These are phyloP conservation scores for Jackrogersella minutella DNA, from an alignment of 495 filamentous ascomycete genomes.

Conservation along the genomic window DNA sequence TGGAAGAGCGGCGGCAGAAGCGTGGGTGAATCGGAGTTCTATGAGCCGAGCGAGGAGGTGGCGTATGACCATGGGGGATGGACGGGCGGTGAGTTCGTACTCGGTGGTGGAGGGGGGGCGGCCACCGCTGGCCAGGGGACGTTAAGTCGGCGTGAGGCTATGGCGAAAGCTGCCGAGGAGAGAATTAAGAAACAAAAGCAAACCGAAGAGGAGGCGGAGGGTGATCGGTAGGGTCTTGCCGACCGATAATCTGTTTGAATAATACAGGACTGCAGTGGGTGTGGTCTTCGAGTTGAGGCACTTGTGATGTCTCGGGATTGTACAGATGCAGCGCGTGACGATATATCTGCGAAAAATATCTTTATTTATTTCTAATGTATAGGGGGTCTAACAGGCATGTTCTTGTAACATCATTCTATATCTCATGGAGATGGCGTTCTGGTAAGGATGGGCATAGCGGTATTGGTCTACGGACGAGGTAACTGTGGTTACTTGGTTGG, in stretches of 20 bases:
- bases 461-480: too few relatives aligned
- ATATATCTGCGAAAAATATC: not conserved
- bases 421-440: too few relatives aligned
- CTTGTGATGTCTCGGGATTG: not conserved
- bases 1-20: conserved; percentile 72
- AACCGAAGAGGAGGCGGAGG: conserved; percentile 38
- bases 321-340: not conserved
- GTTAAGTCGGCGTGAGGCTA: conserved; percentile 68
- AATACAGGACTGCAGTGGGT: not conserved
- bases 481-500: too few relatives aligned
- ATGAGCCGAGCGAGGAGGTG: conserved; percentile 65
- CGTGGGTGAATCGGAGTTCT: conserved; percentile 73
- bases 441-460: too few relatives aligned
- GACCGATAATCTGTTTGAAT: not conserved
- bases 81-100: conserved; percentile 86
- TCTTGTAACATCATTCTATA: too few relatives aligned
- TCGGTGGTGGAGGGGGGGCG: conserved; percentile 65
- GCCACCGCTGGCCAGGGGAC: conserved; percentile 20
- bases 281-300: too few relatives aligned
- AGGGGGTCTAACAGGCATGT: too few relatives aligned
- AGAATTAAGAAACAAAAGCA: conserved; percentile 66
- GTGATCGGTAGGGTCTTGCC: not conserved
- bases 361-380: too few relatives aligned
- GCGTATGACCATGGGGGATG: conserved; percentile 81
- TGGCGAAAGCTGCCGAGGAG: conserved; percentile 79